These are phyloP conservation scores for Puccinia coronata DNA, from an alignment of 1,284 basidiomycete genomes.

Conservation along the genomic window DNA sequence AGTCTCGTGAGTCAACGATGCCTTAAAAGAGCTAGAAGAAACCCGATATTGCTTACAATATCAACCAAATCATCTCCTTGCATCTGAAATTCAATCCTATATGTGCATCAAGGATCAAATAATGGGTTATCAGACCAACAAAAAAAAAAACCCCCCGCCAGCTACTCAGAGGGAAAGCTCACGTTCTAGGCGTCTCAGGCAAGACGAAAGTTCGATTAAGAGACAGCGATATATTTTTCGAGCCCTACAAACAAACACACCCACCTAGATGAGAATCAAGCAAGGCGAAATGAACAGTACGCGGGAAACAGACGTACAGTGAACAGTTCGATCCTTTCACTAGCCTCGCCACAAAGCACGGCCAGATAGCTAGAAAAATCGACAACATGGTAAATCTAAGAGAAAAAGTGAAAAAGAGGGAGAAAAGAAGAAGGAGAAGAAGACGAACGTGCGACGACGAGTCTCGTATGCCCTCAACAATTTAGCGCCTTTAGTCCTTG, in stretches of 20 bases:
- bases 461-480: slow-evolving; percentile 81
- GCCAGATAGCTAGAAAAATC: slow-evolving; percentile 70
- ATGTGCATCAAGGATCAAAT: background rate
- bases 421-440: background rate
- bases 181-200: slow-evolving; percentile 76
- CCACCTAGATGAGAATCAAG: slow-evolving; percentile 53
- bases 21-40: background rate
- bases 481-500: slow-evolving; percentile 79
- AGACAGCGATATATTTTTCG: slow-evolving; percentile 55
- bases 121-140: background rate
- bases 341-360: slow-evolving; percentile 83
- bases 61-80: slow-evolving; percentile 86
- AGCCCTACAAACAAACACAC: slow-evolving; percentile 51
- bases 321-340: slow-evolving; percentile 86
- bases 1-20: slow-evolving; percentile 19
- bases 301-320: slow-evolving; percentile 62
- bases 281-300: slow-evolving; percentile 70
- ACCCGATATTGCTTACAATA: slow-evolving; percentile 61
- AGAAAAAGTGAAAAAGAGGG: background rate
- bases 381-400: no score
- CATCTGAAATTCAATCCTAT: slow-evolving; percentile 70
- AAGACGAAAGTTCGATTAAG: slow-evolving; percentile 74
- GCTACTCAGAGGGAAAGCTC: no score
- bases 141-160: no score
- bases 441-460: slow-evolving; percentile 72